phyloP scores from a whole-genome alignment of 768 basidiomycete genomes.

The Russula foetens region DNA sequence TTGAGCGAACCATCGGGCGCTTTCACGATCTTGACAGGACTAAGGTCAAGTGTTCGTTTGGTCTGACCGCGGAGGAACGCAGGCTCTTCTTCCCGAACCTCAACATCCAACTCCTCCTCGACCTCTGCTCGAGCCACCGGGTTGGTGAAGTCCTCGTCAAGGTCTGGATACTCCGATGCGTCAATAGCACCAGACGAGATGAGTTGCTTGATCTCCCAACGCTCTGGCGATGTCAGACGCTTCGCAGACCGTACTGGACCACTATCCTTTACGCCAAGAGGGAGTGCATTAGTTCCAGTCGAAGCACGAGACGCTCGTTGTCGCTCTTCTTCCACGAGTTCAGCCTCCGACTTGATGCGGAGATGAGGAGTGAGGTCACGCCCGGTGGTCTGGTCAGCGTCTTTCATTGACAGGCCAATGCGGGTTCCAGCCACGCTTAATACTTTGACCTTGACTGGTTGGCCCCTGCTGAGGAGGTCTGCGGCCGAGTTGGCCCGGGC shows the following conservation, averaged over 20 bases:
- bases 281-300: conserved; percentile 83
- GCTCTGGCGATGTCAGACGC: conserved; percentile 89
- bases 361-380: conserved; percentile 92
- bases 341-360: conserved; percentile 89
- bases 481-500: conserved; percentile 79
- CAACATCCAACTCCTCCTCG: conserved; percentile 96
- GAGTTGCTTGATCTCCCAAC: conserved; percentile 99
- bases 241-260: conserved; percentile 71
- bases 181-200: conserved; percentile 91
- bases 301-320: conserved; percentile 50
- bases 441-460: conserved; percentile 91
- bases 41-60: conserved; percentile 89
- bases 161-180: conserved; percentile 88
- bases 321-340: conserved; percentile 74
- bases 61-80: conserved; percentile 95
- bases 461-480: conserved; percentile 79
- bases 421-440: conserved; percentile 83
- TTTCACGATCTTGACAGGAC: conserved; percentile 97
- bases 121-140: conserved; percentile 75
- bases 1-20: conserved; percentile 97
- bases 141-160: conserved; percentile 79
- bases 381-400: conserved; percentile 88
- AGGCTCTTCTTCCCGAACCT: conserved; percentile 94
- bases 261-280: conserved; percentile 50
- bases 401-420: conserved; percentile 91